These are phyloP conservation scores for Elasticomyces elasticus DNA, from an alignment of 495 filamentous ascomycete genomes.

Conservation along the genomic window DNA sequence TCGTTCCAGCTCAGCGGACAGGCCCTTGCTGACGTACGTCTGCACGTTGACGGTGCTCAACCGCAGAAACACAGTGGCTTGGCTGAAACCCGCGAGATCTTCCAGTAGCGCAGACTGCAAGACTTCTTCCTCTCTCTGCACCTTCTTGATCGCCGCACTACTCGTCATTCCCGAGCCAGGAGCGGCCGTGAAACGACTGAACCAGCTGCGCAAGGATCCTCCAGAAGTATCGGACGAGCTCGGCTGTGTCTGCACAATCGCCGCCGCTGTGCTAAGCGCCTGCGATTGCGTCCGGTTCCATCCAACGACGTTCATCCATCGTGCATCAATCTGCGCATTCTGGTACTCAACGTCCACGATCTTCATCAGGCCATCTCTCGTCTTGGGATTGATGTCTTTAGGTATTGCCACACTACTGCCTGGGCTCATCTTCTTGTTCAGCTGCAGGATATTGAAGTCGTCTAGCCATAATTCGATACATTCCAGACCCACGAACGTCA, in stretches of 20 bases:
- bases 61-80: conserved; percentile 74
- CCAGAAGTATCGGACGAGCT: conserved; percentile 31
- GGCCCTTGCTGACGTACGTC: conserved; percentile 53
- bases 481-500: conserved; percentile 89
- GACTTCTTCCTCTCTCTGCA: conserved; percentile 41
- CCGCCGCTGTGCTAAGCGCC: conserved; percentile 1
- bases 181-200: conserved; percentile 56
- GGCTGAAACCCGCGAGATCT: conserved; percentile 56
- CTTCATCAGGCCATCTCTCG: conserved; percentile 76
- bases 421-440: conserved; percentile 78
- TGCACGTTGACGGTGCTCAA: conserved; percentile 74
- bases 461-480: conserved; percentile 85
- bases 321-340: conserved; percentile 80
- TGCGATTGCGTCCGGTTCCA: conserved; percentile 54
- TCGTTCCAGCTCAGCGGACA: conserved; percentile 81
- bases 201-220: conserved; percentile 65
- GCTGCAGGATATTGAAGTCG: conserved; percentile 63
- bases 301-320: conserved; percentile 78
- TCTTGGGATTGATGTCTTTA: conserved; percentile 66
- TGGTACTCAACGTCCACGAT: conserved; percentile 63
- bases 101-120: conserved; percentile 49
- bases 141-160: conserved; percentile 35
- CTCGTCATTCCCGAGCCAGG: conserved; percentile 32
- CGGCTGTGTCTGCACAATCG: conserved; percentile 14
- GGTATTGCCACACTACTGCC: conserved; percentile 63